Percentiles rank a stretch among this genome's conserved stretches.
These are phyloP conservation scores for Yamadazyma dendronema DNA, from an alignment of 1,139 yeast species.

Conservation along the genomic window DNA sequence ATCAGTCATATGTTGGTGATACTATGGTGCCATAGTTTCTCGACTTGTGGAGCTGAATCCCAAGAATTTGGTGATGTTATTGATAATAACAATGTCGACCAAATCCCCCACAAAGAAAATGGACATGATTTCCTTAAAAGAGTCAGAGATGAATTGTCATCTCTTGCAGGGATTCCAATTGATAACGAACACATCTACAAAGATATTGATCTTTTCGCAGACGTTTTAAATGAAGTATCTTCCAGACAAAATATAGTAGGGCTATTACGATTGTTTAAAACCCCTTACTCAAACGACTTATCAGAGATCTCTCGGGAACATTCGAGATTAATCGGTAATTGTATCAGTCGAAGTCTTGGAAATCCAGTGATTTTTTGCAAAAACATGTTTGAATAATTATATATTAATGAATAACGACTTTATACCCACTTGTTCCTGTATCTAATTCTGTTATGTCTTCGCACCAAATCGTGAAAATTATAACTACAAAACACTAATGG, in stretches of 20 bases:
- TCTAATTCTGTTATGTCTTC: background rate
- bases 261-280: slow-evolving; percentile 11
- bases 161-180: slow-evolving; percentile 19
- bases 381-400: slow-evolving; percentile 14
- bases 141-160: slow-evolving; percentile 27
- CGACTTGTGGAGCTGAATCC: slow-evolving; percentile 39
- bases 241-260: slow-evolving; percentile 43
- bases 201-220: slow-evolving; percentile 16
- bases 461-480: background rate
- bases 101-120: slow-evolving; percentile 24
- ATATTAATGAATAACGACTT: background rate
- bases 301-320: slow-evolving; percentile 18
- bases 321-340: slow-evolving; percentile 13
- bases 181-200: slow-evolving; percentile 19
- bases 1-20: slow-evolving; percentile 39
- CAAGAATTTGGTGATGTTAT: slow-evolving; percentile 13
- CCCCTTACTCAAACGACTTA: slow-evolving; percentile 9
- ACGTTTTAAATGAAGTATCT: slow-evolving; percentile 14
- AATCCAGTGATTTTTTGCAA: slow-evolving; percentile 11
- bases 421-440: background rate
- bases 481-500: slow-evolving; percentile 9
- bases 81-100: slow-evolving; percentile 7
- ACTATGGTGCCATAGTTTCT: slow-evolving; percentile 47
- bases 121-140: slow-evolving; percentile 42
- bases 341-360: slow-evolving; percentile 16